Percentiles rank a stretch among this genome's conserved stretches.
phyloP scores from a whole-genome alignment of 805 yeast species.

The Metschnikowia gelsemii region DNA sequence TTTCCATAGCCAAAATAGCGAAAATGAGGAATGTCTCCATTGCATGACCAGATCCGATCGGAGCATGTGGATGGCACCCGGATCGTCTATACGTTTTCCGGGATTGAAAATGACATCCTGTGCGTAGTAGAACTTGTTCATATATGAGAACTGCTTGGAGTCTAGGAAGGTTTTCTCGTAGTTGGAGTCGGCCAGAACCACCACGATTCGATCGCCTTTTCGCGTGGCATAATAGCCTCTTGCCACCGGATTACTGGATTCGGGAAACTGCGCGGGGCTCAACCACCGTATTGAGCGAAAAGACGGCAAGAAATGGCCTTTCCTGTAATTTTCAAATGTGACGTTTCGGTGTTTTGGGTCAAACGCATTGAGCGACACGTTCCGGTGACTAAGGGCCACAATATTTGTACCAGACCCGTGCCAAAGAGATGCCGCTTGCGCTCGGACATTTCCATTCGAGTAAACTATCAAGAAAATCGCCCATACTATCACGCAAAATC shows the following conservation, averaged over 20 bases:
- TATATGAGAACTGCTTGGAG: conserved; percentile 37
- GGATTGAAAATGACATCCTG: conserved; percentile 39
- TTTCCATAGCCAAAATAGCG: conserved; percentile 38
- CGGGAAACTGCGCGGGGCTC: conserved; percentile 31
- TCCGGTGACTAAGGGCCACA: conserved; percentile 25
- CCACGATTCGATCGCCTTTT: conserved; percentile 16
- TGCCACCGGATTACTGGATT: conserved; percentile 8
- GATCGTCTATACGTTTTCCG: conserved; percentile 42
- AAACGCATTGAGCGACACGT: conserved; percentile 34
- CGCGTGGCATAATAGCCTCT: conserved; percentile 34
- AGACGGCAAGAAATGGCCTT: conserved; percentile 20
- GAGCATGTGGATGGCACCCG: conserved; percentile 49
- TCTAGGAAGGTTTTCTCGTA: conserved; percentile 32
- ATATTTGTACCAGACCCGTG: conserved; percentile 25
- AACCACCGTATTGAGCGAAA: conserved; percentile 30
- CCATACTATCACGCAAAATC: conserved; percentile 25
- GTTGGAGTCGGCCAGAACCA: conserved; percentile 29
- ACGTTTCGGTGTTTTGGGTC: conserved; percentile 28
- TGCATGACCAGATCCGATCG: conserved; percentile 48
- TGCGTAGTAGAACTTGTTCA: conserved; percentile 37
- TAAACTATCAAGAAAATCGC: conserved; percentile 27
- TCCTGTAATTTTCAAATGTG: conserved; percentile 26
- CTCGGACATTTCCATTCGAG: conserved; percentile 24
- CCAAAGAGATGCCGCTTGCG: conserved; percentile 16
- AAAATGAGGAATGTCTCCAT: conserved; percentile 41